Evolutionary conservation across 2,329 filamentous ascomycete species (phyloP).

Genomic region (Cladosporium sp.): DNA sequence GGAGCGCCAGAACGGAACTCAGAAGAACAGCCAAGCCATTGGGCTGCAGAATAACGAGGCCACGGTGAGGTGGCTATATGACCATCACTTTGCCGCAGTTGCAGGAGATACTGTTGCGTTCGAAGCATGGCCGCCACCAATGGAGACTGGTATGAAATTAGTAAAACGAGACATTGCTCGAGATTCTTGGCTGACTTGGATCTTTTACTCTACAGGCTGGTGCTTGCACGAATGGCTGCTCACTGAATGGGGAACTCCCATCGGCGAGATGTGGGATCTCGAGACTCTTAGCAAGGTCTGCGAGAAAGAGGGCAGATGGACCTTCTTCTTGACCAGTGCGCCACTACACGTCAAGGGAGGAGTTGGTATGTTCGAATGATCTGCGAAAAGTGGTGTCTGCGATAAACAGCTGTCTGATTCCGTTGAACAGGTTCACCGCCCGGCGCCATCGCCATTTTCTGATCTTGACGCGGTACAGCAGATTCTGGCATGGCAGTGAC

Average conservation of each 20-base stretch:
- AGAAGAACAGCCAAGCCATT: slow-evolving; percentile 24
- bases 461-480: background rate
- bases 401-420: background rate
- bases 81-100: slow-evolving; percentile 38
- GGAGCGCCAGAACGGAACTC: slow-evolving; percentile 25
- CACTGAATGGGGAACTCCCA: slow-evolving; percentile 41
- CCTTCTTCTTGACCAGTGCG: slow-evolving; percentile 42
- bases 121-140: slow-evolving; percentile 34
- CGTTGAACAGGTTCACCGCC: slow-evolving; percentile 21
- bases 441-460: slow-evolving; percentile 38
- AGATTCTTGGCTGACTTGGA: background rate
- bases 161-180: slow-evolving; percentile 4
- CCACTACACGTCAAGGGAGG: slow-evolving; percentile 44
- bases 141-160: slow-evolving; percentile 12
- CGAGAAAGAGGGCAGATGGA: slow-evolving; percentile 36
- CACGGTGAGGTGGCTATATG: slow-evolving; percentile 54
- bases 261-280: slow-evolving; percentile 46
- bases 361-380: slow-evolving; percentile 20
- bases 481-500: background rate
- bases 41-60: slow-evolving; percentile 50
- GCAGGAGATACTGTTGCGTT: slow-evolving; percentile 38
- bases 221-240: slow-evolving; percentile 41
- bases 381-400: background rate
- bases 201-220: slow-evolving; percentile 19
- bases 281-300: slow-evolving; percentile 41